Conservation (phyloP, 768 basidiomycete species). For the Suillus subalutaceus region DNA sequence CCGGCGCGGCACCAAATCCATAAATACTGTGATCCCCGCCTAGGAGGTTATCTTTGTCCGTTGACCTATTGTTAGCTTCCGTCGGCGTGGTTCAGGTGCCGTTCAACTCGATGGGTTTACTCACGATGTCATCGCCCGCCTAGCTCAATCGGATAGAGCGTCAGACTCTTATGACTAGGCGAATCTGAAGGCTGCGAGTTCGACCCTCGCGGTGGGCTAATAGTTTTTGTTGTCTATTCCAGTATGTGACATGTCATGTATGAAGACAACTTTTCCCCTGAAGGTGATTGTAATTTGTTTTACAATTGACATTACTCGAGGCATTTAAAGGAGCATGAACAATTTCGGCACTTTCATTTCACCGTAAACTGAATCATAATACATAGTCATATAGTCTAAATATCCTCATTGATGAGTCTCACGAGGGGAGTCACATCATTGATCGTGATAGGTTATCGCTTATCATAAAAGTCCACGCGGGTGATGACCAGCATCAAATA, state of each 20-base stretch:
- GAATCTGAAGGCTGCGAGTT: conserved; percentile 67
- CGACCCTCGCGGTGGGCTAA: conserved; percentile 67
- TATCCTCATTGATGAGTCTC: not conserved
- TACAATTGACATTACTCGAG: not conserved
- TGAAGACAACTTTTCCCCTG: not conserved
- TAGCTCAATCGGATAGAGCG: conserved; percentile 73
- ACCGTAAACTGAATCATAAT: not conserved
- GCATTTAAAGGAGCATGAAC: not conserved
- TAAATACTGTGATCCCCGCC: not conserved
- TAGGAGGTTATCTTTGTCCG: not conserved
- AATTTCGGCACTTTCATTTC: not conserved
- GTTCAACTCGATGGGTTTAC: too few species aligned
- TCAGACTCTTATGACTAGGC: conserved; percentile 59
- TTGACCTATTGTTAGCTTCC: not conserved
- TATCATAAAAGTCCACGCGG: not conserved
- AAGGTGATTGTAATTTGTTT: not conserved
- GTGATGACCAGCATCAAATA: conserved; percentile 30
- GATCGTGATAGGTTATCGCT: conserved; percentile 4
- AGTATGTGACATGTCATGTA: too few species aligned
- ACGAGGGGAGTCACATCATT: conserved; percentile 1
- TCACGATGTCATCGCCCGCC: conserved; percentile 42
- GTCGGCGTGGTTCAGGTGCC: not conserved
- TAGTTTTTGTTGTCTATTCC: conserved; percentile 19
- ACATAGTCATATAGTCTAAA: conserved; percentile 2
- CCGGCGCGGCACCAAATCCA: not conserved